phyloP scores from a whole-genome alignment of 2,329 filamentous ascomycete species.

The Dothideomycetes sp. region DNA sequence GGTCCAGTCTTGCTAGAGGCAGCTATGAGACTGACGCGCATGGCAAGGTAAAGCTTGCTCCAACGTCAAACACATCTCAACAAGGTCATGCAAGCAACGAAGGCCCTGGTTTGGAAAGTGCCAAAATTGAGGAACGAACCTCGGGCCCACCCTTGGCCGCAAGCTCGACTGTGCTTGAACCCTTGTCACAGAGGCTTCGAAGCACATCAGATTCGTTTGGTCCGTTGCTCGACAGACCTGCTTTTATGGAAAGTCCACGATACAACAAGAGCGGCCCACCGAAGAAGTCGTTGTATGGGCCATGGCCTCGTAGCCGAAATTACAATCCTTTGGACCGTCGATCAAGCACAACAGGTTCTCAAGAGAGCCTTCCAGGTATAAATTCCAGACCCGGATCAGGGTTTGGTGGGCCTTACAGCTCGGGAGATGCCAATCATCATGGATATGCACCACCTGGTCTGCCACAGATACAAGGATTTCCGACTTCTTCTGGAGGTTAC shows the following conservation, averaged over 20 bases:
- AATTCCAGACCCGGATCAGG: not conserved
- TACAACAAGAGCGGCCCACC: conserved; percentile 7
- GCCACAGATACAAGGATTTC: not conserved
- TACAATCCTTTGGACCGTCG: conserved; percentile 11
- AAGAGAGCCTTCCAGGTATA: not conserved
- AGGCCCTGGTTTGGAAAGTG: not conserved
- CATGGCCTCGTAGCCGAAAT: conserved; percentile 11
- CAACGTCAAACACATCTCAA: not conserved
- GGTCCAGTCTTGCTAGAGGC: conserved; percentile 11
- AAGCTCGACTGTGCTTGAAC: conserved; percentile 3
- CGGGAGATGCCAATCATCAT: not conserved
- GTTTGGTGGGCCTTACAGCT: not conserved
- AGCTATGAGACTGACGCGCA: not conserved
- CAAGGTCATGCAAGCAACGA: not conserved
- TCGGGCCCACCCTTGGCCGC: not conserved
- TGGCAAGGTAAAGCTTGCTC: conserved; percentile 9
- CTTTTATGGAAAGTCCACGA: not conserved
- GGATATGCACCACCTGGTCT: conserved; percentile 1
- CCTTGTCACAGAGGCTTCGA: conserved; percentile 3
- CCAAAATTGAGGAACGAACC: not conserved
- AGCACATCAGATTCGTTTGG: conserved; percentile 10
- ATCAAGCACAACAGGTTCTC: conserved; percentile 7
- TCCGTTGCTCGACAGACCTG: conserved; percentile 2
- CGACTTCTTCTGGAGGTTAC: conserved; percentile 6
- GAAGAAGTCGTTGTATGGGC: conserved; percentile 11